Percentiles rank a stretch among this genome's conserved stretches.
phyloP scores from a whole-genome alignment of 2,329 filamentous ascomycete species.

The Periglandula ipomoeae region DNA sequence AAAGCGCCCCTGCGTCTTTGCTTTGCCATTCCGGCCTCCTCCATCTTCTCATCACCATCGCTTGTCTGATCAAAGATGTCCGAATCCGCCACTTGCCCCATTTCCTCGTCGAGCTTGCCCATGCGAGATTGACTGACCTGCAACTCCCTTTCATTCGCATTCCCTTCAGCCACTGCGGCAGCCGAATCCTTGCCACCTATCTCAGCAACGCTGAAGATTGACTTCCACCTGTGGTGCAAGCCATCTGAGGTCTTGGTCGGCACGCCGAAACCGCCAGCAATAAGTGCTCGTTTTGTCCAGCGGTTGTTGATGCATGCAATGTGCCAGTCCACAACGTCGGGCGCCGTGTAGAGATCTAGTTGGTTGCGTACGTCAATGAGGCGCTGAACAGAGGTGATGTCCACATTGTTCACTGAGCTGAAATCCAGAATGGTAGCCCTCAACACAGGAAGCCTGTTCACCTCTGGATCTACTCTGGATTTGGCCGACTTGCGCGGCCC shows the following conservation, averaged over 20 bases:
- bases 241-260: slow-evolving; percentile 44
- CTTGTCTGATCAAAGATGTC: not conserved
- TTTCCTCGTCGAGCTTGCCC: slow-evolving; percentile 23
- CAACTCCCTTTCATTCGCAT: slow-evolving; percentile 40
- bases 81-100: slow-evolving; percentile 21
- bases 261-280: slow-evolving; percentile 80
- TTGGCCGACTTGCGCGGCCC: slow-evolving; percentile 49
- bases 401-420: slow-evolving; percentile 85
- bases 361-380: slow-evolving; percentile 93
- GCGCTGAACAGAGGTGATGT: slow-evolving; percentile 85
- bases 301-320: slow-evolving; percentile 82
- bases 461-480: slow-evolving; percentile 17
- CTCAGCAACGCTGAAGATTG: slow-evolving; percentile 91
- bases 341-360: slow-evolving; percentile 74
- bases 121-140: slow-evolving; percentile 6
- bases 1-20: slow-evolving; percentile 47
- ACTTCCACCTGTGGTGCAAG: slow-evolving; percentile 67
- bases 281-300: slow-evolving; percentile 88
- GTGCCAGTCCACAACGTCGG: slow-evolving; percentile 86
- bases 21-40: slow-evolving; percentile 10
- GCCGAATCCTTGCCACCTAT: slow-evolving; percentile 65
- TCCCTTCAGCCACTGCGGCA: slow-evolving; percentile 56
- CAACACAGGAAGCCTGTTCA: slow-evolving; percentile 52
- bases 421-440: slow-evolving; percentile 93
- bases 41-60: slow-evolving; percentile 34